Percentiles rank a stretch among this genome's conserved stretches.
phyloP scores from a whole-genome alignment of 2,329 filamentous ascomycete species.

The Nemania sp. region DNA sequence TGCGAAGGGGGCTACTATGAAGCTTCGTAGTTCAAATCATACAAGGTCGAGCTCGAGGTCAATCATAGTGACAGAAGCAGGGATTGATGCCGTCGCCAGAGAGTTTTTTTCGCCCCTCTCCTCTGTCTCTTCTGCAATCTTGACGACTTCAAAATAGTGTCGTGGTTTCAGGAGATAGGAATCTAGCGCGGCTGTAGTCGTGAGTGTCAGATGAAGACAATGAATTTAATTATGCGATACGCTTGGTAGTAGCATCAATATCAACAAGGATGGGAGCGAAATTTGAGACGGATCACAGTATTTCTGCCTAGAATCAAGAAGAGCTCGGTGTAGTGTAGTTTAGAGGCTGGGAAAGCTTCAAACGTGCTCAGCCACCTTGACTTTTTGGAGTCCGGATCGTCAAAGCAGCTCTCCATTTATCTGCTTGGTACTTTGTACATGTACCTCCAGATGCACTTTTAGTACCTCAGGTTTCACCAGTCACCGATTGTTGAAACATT shows the following conservation, averaged over 20 bases:
- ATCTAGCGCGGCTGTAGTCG: too few species aligned
- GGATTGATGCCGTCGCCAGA: background rate
- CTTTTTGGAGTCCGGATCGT: background rate
- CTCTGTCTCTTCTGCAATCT: background rate
- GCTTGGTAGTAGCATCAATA: background rate
- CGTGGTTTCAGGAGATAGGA: background rate
- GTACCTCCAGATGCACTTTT: too few species aligned
- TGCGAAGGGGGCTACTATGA: background rate
- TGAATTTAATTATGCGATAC: background rate
- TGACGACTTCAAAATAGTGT: background rate
- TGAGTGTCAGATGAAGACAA: background rate
- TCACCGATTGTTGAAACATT: background rate
- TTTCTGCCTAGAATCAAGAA: background rate
- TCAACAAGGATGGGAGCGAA: background rate
- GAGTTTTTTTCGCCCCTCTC: background rate
- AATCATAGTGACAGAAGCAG: background rate
- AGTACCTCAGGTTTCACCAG: background rate
- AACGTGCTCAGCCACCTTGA: slow-evolving; percentile 25
- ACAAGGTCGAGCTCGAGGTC: background rate
- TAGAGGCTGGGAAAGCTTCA: background rate
- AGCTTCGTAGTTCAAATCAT: background rate
- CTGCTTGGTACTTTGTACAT: background rate
- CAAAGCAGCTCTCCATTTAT: background rate
- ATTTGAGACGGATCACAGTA: background rate
- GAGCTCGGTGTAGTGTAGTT: background rate